phyloP scores from a whole-genome alignment of 2,329 filamentous ascomycete genomes.

The Bipolaris zeicola region DNA sequence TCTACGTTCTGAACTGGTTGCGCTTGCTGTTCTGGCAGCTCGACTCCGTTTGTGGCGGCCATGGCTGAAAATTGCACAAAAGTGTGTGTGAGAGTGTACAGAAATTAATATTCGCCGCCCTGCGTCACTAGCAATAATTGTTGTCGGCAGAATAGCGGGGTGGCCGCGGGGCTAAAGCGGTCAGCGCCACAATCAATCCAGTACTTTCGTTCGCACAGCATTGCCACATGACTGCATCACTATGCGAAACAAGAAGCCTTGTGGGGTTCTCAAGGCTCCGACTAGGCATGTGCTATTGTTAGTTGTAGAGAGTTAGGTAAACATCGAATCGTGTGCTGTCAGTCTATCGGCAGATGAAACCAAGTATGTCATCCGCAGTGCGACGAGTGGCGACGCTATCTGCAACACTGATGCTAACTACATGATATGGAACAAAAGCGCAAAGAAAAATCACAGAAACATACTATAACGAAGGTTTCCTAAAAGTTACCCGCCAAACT shows the following conservation, averaged over 20 bases:
- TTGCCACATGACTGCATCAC: neutral
- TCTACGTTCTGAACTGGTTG: conserved; percentile 10
- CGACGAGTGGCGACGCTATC: too few species aligned
- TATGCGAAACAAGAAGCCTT: neutral
- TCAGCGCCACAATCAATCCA: neutral
- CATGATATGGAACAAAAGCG: too few species aligned
- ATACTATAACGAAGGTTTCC: too few species aligned
- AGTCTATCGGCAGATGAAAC: too few species aligned
- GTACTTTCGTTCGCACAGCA: neutral
- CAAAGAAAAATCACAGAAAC: too few species aligned
- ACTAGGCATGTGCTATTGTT: too few species aligned
- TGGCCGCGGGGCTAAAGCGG: conserved; percentile 17
- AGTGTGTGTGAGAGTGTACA: conserved; percentile 1
- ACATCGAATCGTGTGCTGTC: too few species aligned
- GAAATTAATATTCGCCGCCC: conserved; percentile 10
- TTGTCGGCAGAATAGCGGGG: conserved; percentile 21
- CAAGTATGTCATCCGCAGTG: too few species aligned
- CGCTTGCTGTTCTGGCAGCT: conserved; percentile 12
- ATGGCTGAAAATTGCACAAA: conserved; percentile 10
- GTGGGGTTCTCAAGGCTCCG: too few species aligned
- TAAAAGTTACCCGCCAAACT: too few species aligned
- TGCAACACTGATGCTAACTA: too few species aligned
- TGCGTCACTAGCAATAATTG: conserved; percentile 10
- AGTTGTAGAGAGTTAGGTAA: too few species aligned
- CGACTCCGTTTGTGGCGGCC: conserved; percentile 18